Base-by-base conservation (phyloP, 345 rosid genomes). In the Linum tenue region DNA sequence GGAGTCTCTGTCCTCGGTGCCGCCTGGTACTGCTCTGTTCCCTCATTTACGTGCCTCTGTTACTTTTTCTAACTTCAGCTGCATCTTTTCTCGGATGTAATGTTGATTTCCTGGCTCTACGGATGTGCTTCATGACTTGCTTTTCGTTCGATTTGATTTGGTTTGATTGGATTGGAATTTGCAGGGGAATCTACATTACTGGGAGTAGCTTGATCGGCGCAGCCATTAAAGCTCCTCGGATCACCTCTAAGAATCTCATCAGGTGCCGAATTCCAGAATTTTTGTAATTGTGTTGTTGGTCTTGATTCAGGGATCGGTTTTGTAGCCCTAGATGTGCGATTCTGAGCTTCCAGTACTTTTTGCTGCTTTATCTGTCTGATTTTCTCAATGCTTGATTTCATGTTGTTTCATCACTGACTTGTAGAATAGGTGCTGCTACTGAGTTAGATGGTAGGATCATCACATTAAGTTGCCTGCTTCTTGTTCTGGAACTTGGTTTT, bases 1-100 rank as follows among this genome's bases (percentile, higher is more conserved):
- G 99, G 99, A 71, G 92, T 94, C 60, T 94, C 97, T 8, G 97
- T 94, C 73, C 99, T 94, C 77, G 99, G 97, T 67, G 97, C 99
- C 65, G 99, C 97, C 71, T 94, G 99, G 99, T 94, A 85, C 17
- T 17, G 36, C 57, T 31, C 39, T 55, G 40, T 31, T 12, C 17
- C 42, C 9, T 63, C 38, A 7, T 50, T 48, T 22, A 16, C 11
- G 0, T 42, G 9, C 36, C 0, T 0, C 42, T 5, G 5, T 3
- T 8, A 8, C 39, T 48, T 22, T 22, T 22, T 22, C 31, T 22
- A 22, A 22, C 31, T 22, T 22, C 59, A 3, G 7, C 12, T 7
- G 16, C n/a, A 57, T 53, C 14, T 31, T 7, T 8, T 6, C 41
- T n/a, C 64, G 35, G 43, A 12, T 51, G 37, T 8, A 12, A 0